These are phyloP conservation scores for Suhomyces sp. DNA, from an alignment of 805 yeast genomes.

Conservation along the genomic window DNA sequence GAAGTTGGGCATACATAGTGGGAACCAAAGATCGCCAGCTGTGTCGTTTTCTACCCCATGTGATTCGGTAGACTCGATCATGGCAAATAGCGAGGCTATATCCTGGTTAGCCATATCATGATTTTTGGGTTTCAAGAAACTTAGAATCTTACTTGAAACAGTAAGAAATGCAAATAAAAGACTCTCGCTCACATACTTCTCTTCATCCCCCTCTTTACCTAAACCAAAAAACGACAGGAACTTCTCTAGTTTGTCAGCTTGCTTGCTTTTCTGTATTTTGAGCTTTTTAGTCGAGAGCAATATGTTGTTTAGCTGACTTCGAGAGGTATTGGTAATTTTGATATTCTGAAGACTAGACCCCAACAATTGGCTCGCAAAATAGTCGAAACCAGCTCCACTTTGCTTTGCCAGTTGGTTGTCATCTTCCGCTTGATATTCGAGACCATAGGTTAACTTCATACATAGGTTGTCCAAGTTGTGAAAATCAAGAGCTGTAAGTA, in stretches of 20 bases:
- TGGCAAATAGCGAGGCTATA: slow-evolving; percentile 66
- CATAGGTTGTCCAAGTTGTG: slow-evolving; percentile 63
- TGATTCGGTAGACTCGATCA: slow-evolving; percentile 55
- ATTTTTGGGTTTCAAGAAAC: slow-evolving; percentile 69
- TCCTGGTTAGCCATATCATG: slow-evolving; percentile 84
- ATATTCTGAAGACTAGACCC: slow-evolving; percentile 27
- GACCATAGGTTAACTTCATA: slow-evolving; percentile 35
- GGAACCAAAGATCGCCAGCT: slow-evolving; percentile 85
- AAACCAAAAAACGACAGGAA: slow-evolving; percentile 4
- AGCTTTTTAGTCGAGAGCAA: slow-evolving; percentile 36
- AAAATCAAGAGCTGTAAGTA: slow-evolving; percentile 71
- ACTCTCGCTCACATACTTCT: slow-evolving; percentile 32
- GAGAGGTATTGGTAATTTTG: slow-evolving; percentile 52
- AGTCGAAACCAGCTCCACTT: slow-evolving; percentile 15
- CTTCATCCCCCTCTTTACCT: slow-evolving; percentile 8
- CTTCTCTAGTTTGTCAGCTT: slow-evolving; percentile 3
- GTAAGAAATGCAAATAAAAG: slow-evolving; percentile 74
- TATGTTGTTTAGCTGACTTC: slow-evolving; percentile 57
- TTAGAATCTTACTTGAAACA: slow-evolving; percentile 60
- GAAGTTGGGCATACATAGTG: slow-evolving; percentile 87
- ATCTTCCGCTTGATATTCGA: slow-evolving; percentile 8
- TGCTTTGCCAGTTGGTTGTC: not conserved
- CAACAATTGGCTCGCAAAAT: slow-evolving; percentile 27
- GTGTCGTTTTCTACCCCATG: slow-evolving; percentile 17
- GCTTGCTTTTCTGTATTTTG: slow-evolving; percentile 2